These are phyloP conservation scores for Trifolium subterraneum DNA, from an alignment of 306 rosid species.

Conservation along the genomic window DNA sequence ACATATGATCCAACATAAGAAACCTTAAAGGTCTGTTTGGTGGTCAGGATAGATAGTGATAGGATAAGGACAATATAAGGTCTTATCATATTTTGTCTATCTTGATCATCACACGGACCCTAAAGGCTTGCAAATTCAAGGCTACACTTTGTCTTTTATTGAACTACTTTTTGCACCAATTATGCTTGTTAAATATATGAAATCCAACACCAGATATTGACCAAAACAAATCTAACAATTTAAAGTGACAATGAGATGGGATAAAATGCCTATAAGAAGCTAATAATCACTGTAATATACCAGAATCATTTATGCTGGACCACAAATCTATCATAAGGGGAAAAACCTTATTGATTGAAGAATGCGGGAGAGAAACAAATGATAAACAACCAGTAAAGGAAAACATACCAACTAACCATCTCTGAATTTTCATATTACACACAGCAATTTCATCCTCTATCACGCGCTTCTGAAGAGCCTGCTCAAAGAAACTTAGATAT, in stretches of 20 bases:
- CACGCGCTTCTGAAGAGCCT: constrained; percentile 67
- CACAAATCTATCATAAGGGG: not conserved
- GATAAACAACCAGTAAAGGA: constrained; percentile 5
- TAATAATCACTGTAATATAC: constrained; percentile 26
- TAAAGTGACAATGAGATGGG: not conserved
- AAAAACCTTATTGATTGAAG: constrained; percentile 17
- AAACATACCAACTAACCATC: constrained; percentile 57
- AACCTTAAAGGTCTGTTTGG: too few relatives aligned
- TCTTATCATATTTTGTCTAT: too few relatives aligned
- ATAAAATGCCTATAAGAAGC: constrained; percentile 3
- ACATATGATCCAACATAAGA: too few relatives aligned
- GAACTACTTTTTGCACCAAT: too few relatives aligned
- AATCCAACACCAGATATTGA: not conserved
- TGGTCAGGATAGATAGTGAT: too few relatives aligned
- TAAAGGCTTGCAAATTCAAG: too few relatives aligned
- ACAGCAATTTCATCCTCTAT: constrained; percentile 73
- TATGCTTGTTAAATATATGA: not conserved
- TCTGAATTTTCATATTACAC: constrained; percentile 67
- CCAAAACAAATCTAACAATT: not conserved
- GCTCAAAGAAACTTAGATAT: constrained; percentile 46
- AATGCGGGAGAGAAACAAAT: constrained; percentile 24
- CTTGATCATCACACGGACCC: too few relatives aligned
- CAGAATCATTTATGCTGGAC: not conserved
- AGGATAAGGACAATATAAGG: too few relatives aligned
- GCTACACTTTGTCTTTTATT: too few relatives aligned